Evolutionary conservation across 1,139 yeast species (phyloP).

Genomic region (Pichia sp.): DNA sequence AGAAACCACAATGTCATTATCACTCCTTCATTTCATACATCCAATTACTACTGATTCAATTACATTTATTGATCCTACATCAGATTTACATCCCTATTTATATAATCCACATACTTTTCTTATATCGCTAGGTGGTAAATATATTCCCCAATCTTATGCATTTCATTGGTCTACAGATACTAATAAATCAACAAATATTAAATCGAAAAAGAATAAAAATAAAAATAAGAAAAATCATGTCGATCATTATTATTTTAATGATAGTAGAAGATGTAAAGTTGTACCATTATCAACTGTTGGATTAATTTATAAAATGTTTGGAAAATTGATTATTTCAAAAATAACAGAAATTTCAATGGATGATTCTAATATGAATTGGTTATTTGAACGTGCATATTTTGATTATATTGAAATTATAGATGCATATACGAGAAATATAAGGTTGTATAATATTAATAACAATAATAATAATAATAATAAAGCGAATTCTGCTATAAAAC

Average conservation of each 20-base stretch:
- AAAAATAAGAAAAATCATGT: no score
- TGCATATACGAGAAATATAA: conserved; percentile 87
- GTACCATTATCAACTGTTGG: conserved; percentile 89
- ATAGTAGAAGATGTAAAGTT: conserved; percentile 20
- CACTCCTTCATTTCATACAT: conserved; percentile 1
- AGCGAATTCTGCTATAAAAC: no score
- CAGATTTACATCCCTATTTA: not conserved
- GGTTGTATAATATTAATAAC: not conserved
- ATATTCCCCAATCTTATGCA: not conserved
- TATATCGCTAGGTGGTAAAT: conserved; percentile 1
- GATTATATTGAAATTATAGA: conserved; percentile 86
- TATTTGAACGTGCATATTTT: conserved; percentile 71
- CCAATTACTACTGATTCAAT: not conserved
- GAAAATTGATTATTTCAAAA: conserved; percentile 50
- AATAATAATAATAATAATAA: not conserved
- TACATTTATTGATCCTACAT: not conserved
- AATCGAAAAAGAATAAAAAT: not conserved
- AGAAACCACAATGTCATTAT: conserved; percentile 5
- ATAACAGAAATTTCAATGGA: conserved; percentile 14
- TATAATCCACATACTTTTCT: not conserved
- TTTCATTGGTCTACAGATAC: conserved; percentile 3
- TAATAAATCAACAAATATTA: not conserved
- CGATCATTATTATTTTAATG: conserved; percentile 5
- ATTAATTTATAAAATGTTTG: conserved; percentile 82
- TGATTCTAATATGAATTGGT: conserved; percentile 42